Evolutionary conservation across 192 early-diverging fungal genomes (phyloP).

Genomic region (Coemansia sp.): DNA sequence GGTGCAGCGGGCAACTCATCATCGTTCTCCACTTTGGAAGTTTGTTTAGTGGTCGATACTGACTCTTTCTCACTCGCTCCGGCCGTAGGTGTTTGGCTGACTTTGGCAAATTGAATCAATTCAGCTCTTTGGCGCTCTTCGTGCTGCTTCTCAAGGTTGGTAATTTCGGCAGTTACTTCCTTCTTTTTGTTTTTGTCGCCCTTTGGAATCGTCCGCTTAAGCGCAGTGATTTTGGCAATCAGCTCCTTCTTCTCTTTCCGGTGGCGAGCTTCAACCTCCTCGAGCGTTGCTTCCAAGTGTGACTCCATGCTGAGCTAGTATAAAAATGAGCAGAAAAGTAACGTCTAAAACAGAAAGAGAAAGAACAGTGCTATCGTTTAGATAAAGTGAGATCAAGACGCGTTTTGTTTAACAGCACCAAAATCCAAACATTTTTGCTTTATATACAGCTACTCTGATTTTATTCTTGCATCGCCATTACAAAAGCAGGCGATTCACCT

Average conservation of each 20-base stretch:
- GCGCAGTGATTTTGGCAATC: constrained; percentile 60
- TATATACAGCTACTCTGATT: neutral
- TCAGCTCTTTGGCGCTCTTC: constrained; percentile 65
- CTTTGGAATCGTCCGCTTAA: constrained; percentile 78
- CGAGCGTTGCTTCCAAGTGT: constrained; percentile 27
- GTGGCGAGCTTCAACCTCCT: constrained; percentile 72
- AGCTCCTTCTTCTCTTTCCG: constrained; percentile 77
- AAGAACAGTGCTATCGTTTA: neutral
- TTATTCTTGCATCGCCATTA: neutral
- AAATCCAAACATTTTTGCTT: neutral
- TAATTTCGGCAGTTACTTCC: constrained; percentile 71
- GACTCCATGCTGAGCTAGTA: constrained; percentile 4
- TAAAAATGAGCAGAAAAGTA: neutral
- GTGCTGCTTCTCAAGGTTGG: constrained; percentile 64
- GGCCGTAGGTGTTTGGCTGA: neutral
- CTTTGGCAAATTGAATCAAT: constrained; percentile 33
- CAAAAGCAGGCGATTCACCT: neutral
- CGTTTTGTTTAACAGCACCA: neutral
- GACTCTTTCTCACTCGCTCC: constrained; percentile 2
- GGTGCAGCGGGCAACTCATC: constrained; percentile 17
- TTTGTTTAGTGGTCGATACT: neutral
- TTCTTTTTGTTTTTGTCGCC: constrained; percentile 88
- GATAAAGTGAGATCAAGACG: neutral
- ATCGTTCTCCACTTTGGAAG: constrained; percentile 16
- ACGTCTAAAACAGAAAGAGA: neutral